Evolutionary conservation across 495 filamentous ascomycete genomes (phyloP), one percentile per base, ranked within the genome.

Genomic region (Wilcoxina mikolae): DNA sequence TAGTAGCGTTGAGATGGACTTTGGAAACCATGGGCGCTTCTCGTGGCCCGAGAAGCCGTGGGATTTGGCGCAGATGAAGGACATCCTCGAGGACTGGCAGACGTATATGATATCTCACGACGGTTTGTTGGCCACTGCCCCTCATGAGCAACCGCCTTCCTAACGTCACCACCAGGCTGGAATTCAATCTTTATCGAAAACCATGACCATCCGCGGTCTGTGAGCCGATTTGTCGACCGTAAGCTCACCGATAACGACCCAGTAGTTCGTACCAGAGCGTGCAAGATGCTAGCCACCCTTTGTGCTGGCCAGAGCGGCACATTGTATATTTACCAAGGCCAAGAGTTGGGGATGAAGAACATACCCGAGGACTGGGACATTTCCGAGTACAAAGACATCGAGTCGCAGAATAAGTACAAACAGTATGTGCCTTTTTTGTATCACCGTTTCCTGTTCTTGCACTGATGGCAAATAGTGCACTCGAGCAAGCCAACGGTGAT

Each of bases 301-400:
- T 65, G 81, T 59, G 70, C 71, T 3, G 62, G 80, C 23, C 66
- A 82, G 55, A 76, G 74, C 2, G 84, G 84, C 1, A 85, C 83
- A 0, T 71, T 83, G 1, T 88, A 83, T 62, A 61, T 87, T 3
- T 87, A 84, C 57, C 82, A 88, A 58, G 84, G 84, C 7, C 81
- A 89, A 59, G 84, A 89, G 58, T 67, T 88, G 15, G 84, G 82
- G 1, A 85, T 86, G 78, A 72, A 74, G 28, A 87, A 88, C 61
- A 74, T 83, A 23, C 82, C 84, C 0, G 56, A 61, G 2, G 59
- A 70, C 17, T 87, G 83, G 83, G 69, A 65, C 0, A 79, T 84
- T 23, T 74, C 77, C 12, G 76, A 84, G 51, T 87, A 82, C 67
- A 78, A 80, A 58, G 84, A 88, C 59, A 74, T 86, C 49, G 84